A percentile compares a stretch with the other conserved stretches of the same genome.
Conservation (phyloP, 1,139 yeast genomes). For the Saccharomycopsis crataegensis region DNA sequence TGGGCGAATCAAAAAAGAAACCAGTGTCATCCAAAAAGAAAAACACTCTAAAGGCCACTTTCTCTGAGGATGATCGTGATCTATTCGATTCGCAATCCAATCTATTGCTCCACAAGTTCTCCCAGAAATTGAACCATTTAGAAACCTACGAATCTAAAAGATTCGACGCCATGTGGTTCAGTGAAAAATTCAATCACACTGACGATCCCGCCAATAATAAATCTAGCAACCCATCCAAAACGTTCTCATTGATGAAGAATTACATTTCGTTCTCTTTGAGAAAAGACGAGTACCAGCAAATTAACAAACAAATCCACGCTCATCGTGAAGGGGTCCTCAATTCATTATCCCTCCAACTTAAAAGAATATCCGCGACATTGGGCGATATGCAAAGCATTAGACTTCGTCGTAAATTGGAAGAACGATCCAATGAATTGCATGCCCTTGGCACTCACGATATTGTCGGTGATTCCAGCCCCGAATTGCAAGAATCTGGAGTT, state of each 20-base stretch:
- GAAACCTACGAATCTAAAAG: conserved; percentile 16
- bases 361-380: conserved; percentile 21
- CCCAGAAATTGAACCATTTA: conserved; percentile 14
- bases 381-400: conserved; percentile 37
- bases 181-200: not conserved
- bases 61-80: conserved; percentile 19
- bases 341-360: conserved; percentile 26
- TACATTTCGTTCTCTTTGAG: conserved; percentile 31
- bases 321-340: conserved; percentile 18
- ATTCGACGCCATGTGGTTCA: conserved; percentile 16
- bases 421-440: conserved; percentile 16
- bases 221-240: conserved; percentile 20
- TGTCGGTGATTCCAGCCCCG: not conserved
- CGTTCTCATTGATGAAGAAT: conserved; percentile 37
- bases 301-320: conserved; percentile 22
- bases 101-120: conserved; percentile 13
- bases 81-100: conserved; percentile 16
- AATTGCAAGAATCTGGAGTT: not conserved
- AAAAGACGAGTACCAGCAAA: conserved; percentile 42
- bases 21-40: not conserved
- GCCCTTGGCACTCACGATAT: not conserved
- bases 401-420: conserved; percentile 32
- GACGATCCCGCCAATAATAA: not conserved
- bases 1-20: not conserved
- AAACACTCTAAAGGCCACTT: not conserved